phyloP scores from a whole-genome alignment of 2,329 filamentous ascomycete species.

The Arthrinium phaeospermum region DNA sequence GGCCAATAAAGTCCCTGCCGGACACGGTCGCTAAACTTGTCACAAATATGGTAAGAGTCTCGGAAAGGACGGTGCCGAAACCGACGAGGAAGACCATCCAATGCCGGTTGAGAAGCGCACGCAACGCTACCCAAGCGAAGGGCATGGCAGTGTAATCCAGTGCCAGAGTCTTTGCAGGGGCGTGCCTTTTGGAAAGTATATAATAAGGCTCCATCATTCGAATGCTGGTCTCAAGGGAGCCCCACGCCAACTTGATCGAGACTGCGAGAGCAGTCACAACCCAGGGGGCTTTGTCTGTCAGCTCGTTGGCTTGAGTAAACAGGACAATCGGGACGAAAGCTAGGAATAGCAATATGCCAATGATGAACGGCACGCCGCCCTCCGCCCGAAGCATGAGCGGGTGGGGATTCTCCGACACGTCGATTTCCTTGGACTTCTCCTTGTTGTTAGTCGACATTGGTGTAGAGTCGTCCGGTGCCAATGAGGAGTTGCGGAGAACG shows the following conservation, averaged over 20 bases:
- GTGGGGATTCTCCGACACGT: slow-evolving; percentile 66
- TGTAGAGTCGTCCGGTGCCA: slow-evolving; percentile 67
- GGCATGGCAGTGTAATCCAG: slow-evolving; percentile 77
- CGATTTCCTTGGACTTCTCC: slow-evolving; percentile 54
- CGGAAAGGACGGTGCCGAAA: slow-evolving; percentile 73
- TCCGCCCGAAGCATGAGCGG: slow-evolving; percentile 69
- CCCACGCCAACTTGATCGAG: slow-evolving; percentile 71
- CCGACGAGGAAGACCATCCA: slow-evolving; percentile 71
- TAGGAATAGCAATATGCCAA: slow-evolving; percentile 61
- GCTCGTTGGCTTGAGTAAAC: slow-evolving; percentile 58
- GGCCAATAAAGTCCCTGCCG: slow-evolving; percentile 62
- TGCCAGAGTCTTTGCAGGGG: slow-evolving; percentile 68
- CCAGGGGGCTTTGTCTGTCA: slow-evolving; percentile 69
- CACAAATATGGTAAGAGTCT: slow-evolving; percentile 73
- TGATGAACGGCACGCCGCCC: slow-evolving; percentile 66
- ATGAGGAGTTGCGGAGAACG: slow-evolving; percentile 71
- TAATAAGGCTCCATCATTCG: slow-evolving; percentile 79
- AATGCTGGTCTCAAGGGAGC: slow-evolving; percentile 70
- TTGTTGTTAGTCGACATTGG: slow-evolving; percentile 46
- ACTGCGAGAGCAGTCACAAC: slow-evolving; percentile 70
- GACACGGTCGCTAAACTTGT: slow-evolving; percentile 70
- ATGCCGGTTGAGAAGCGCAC: slow-evolving; percentile 68
- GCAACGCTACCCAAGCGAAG: slow-evolving; percentile 68
- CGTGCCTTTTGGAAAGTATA: slow-evolving; percentile 69
- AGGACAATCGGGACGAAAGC: slow-evolving; percentile 66